phyloP scores from a whole-genome alignment of 305 asterid genomes.

The Ruellia speciosa region DNA sequence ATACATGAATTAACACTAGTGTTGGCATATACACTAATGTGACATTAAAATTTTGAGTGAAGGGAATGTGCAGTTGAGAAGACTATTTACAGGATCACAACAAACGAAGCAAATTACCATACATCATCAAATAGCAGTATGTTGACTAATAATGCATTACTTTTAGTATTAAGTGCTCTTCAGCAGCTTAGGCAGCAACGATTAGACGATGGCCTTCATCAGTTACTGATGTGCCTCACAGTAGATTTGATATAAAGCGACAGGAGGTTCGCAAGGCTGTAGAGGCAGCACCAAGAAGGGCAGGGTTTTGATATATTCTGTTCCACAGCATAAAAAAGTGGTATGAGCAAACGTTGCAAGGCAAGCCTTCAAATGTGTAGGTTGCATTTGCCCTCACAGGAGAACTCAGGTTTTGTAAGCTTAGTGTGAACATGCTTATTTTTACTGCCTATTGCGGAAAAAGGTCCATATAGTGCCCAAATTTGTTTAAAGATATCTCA shows the following conservation, averaged over 20 bases:
- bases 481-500: conserved; percentile 22
- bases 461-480: conserved; percentile 2
- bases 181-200: background rate
- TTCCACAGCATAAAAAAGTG: background rate
- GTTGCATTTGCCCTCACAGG: background rate
- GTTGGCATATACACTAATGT: background rate
- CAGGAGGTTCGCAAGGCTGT: conserved; percentile 62
- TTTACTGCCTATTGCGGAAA: background rate
- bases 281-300: conserved; percentile 46
- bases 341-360: background rate
- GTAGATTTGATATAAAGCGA: conserved; percentile 50
- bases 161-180: background rate
- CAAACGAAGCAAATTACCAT: background rate
- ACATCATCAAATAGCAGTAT: background rate
- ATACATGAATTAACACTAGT: background rate
- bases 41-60: no score
- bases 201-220: background rate
- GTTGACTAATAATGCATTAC: background rate
- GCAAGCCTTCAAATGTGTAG: background rate
- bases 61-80: background rate
- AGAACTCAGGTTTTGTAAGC: background rate
- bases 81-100: background rate
- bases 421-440: background rate
- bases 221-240: conserved; percentile 24
- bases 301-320: conserved; percentile 13